Percentiles rank a stretch among this genome's conserved stretches.
Conservation (phyloP, 2,329 filamentous ascomycete genomes). For the Fusarium odoratissimum region DNA sequence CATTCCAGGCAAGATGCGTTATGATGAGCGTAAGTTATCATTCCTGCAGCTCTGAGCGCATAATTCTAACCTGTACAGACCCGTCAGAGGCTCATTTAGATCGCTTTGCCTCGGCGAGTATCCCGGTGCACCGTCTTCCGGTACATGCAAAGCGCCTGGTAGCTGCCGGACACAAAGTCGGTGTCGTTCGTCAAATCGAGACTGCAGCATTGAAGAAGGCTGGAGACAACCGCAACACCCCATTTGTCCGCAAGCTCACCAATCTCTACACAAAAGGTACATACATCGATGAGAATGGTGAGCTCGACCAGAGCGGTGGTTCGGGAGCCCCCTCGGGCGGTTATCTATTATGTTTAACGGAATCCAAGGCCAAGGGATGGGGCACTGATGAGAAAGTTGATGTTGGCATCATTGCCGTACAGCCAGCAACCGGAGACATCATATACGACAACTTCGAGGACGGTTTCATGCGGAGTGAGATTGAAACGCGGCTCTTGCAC, state of each 20-base stretch:
- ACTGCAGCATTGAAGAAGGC: slow-evolving; percentile 96
- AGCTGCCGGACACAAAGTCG: slow-evolving; percentile 93
- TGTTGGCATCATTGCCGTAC: slow-evolving; percentile 91
- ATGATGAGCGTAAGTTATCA: slow-evolving; percentile 78
- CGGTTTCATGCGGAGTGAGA: slow-evolving; percentile 95
- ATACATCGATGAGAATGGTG: slow-evolving; percentile 93
- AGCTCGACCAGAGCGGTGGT: slow-evolving; percentile 67
- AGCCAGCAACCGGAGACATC: slow-evolving; percentile 94
- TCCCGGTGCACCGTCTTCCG: slow-evolving; percentile 89
- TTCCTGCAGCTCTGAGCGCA: slow-evolving; percentile 17
- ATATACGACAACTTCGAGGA: slow-evolving; percentile 97
- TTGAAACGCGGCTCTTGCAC: slow-evolving; percentile 94
- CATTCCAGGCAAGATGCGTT: slow-evolving; percentile 94
- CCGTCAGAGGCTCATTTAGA: slow-evolving; percentile 92
- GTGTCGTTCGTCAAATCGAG: slow-evolving; percentile 92
- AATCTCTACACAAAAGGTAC: slow-evolving; percentile 98
- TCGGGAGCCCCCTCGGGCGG: slow-evolving; percentile 71
- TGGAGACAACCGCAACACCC: slow-evolving; percentile 92
- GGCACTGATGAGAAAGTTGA: slow-evolving; percentile 94
- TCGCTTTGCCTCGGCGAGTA: slow-evolving; percentile 94
- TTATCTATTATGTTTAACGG: slow-evolving; percentile 94
- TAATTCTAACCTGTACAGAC: slow-evolving; percentile 57
- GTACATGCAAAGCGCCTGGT: slow-evolving; percentile 96
- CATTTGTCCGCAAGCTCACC: slow-evolving; percentile 92
- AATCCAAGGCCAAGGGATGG: slow-evolving; percentile 80